Evolutionary conservation across 345 rosid genomes (phyloP).

Genomic region (Brassica incana): DNA sequence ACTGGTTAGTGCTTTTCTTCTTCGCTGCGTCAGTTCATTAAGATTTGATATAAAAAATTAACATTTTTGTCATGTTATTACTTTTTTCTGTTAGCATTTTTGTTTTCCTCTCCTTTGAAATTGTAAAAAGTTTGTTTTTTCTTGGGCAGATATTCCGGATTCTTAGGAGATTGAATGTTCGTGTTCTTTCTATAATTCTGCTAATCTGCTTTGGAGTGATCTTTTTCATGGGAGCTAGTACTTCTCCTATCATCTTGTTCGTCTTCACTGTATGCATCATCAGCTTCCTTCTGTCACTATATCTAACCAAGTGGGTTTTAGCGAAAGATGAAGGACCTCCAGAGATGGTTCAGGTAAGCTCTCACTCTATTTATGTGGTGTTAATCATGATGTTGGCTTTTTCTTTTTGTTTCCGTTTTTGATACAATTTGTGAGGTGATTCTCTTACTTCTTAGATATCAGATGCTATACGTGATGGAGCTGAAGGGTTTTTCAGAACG

Average conservation of each 20-base stretch:
- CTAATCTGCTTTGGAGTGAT: conserved; percentile 71
- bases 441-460: conserved; percentile 66
- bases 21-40: conserved; percentile 3
- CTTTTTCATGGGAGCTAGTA: conserved; percentile 83
- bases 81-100: background rate
- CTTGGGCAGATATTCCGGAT: conserved; percentile 74
- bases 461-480: conserved; percentile 99
- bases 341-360: conserved; percentile 84
- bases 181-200: conserved; percentile 67
- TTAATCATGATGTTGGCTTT: conserved; percentile 8
- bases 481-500: conserved; percentile 98
- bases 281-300: conserved; percentile 73
- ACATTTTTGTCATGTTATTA: conserved; percentile 1
- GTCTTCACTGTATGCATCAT: conserved; percentile 82
- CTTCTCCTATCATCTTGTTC: conserved; percentile 91
- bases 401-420: conserved; percentile 2
- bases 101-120: background rate
- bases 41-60: background rate
- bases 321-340: conserved; percentile 99
- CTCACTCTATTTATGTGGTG: conserved; percentile 13
- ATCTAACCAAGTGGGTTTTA: conserved; percentile 94
- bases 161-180: conserved; percentile 74
- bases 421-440: conserved; percentile 37
- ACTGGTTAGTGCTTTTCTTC: conserved; percentile 46
- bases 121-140: no score